Conservation (phyloP, 1,284 basidiomycete genomes). For the Ustilago esculenta region DNA sequence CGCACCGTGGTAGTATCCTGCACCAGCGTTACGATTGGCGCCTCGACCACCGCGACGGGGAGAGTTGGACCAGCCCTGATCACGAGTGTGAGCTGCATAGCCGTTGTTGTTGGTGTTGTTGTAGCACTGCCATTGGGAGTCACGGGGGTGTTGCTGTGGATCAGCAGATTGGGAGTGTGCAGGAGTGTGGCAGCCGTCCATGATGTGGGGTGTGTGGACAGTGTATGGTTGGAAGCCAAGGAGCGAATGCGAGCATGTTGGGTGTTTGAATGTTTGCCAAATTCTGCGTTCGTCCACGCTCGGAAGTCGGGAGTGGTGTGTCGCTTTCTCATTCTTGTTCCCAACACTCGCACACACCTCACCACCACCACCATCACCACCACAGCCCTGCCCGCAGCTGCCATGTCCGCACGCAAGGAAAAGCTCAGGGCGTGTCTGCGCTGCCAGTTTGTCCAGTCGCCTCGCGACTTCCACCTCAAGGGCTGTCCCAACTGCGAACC, state of each 20-base stretch:
- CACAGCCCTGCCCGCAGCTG: neutral
- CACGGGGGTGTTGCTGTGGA: constrained; percentile 14
- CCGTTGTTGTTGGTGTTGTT: neutral
- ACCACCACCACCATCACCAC: constrained; percentile 2
- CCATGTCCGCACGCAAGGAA: constrained; percentile 53
- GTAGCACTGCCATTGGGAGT: constrained; percentile 6
- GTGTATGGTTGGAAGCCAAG: no score
- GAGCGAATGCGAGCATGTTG: no score
- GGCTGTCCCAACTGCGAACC: constrained; percentile 99
- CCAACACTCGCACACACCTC: no score
- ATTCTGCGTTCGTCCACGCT: no score
- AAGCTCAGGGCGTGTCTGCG: constrained; percentile 88
- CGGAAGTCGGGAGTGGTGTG: constrained; percentile 16
- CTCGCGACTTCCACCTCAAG: constrained; percentile 81
- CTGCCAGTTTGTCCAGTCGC: constrained; percentile 87
- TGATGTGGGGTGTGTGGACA: neutral
- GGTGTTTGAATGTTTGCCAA: no score
- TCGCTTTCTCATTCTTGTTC: no score
- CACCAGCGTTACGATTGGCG: constrained; percentile 10
- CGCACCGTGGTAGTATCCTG: no score
- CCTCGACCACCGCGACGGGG: constrained; percentile 42
- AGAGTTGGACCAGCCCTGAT: constrained; percentile 38
- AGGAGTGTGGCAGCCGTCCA: constrained; percentile 35
- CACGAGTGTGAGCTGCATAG: constrained; percentile 1
- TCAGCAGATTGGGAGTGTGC: constrained; percentile 6